These are phyloP conservation scores for Dothiorella sarmentorum DNA, from an alignment of 2,329 filamentous ascomycete species.

Conservation along the genomic window DNA sequence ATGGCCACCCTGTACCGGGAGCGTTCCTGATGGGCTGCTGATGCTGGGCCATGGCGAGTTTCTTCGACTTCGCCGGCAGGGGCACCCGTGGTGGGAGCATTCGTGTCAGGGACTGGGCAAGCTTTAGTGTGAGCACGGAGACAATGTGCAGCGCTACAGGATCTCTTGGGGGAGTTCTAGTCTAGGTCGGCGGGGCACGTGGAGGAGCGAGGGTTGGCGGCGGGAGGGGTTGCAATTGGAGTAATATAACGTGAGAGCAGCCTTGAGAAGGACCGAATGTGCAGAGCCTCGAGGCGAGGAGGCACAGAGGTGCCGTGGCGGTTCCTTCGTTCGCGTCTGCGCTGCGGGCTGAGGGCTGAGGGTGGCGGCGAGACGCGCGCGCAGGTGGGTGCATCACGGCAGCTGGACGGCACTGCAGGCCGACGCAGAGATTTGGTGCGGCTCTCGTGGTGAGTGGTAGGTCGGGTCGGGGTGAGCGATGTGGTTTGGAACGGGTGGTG, in stretches of 20 bases:
- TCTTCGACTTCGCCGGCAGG: not conserved
- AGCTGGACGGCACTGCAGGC: no score
- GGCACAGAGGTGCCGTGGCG: not conserved
- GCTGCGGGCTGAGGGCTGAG: not conserved
- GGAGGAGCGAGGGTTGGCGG: not conserved
- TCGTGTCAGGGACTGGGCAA: slow-evolving; percentile 1
- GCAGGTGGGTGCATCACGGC: not conserved
- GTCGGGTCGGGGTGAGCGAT: not conserved
- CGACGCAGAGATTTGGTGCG: no score
- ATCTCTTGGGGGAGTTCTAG: not conserved
- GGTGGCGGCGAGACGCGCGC: not conserved
- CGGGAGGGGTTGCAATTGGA: not conserved
- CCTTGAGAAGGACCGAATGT: not conserved
- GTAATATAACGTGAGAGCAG: not conserved
- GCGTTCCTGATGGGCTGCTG: not conserved
- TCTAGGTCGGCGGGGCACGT: not conserved
- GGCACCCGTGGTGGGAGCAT: not conserved
- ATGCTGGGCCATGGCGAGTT: not conserved
- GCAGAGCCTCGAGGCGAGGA: slow-evolving; percentile 18
- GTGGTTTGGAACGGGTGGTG: not conserved
- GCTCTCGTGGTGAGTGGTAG: no score
- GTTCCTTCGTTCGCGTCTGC: slow-evolving; percentile 2
- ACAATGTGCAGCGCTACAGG: not conserved
- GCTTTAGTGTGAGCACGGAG: not conserved
- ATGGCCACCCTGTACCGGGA: slow-evolving; percentile 2